phyloP scores from a whole-genome alignment of 1,284 basidiomycete species.

The Schizopora paradoxa region DNA sequence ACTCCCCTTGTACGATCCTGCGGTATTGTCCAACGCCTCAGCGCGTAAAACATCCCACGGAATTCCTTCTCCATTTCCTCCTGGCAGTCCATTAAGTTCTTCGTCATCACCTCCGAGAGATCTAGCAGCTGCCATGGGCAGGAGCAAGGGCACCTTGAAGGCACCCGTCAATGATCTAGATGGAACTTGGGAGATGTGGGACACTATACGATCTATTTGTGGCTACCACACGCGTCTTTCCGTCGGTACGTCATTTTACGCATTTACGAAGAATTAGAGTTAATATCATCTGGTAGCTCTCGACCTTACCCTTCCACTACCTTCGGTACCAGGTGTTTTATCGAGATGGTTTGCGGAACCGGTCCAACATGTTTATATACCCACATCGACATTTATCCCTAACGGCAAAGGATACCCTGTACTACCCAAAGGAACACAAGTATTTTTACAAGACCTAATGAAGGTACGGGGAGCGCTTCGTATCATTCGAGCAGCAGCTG shows the following conservation, averaged over 20 bases:
- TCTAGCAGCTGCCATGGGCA: neutral
- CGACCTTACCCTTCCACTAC: slow-evolving; percentile 84
- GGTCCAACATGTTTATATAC: slow-evolving; percentile 82
- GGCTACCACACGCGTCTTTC: slow-evolving; percentile 80
- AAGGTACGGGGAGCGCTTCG: slow-evolving; percentile 54
- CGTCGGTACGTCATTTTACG: slow-evolving; percentile 52
- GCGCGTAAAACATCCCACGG: slow-evolving; percentile 5
- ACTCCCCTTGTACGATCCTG: slow-evolving; percentile 79
- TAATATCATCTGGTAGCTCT: slow-evolving; percentile 50
- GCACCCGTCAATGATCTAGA: slow-evolving; percentile 60
- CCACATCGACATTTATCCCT: slow-evolving; percentile 87
- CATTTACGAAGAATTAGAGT: slow-evolving; percentile 13
- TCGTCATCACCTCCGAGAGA: neutral
- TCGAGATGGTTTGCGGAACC: slow-evolving; percentile 92
- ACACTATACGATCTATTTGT: slow-evolving; percentile 85
- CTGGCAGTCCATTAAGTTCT: neutral
- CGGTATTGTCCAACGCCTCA: slow-evolving; percentile 34
- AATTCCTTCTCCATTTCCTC: slow-evolving; percentile 33
- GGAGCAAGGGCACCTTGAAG: slow-evolving; percentile 11
- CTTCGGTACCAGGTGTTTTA: slow-evolving; percentile 65
- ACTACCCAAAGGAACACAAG: slow-evolving; percentile 86
- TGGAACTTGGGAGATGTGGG: slow-evolving; percentile 98
- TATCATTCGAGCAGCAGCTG: neutral
- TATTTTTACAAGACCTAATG: slow-evolving; percentile 84
- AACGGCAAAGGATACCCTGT: slow-evolving; percentile 98